phyloP scores from a whole-genome alignment of 2,329 filamentous ascomycete genomes.

The Zasmidium angulare region DNA sequence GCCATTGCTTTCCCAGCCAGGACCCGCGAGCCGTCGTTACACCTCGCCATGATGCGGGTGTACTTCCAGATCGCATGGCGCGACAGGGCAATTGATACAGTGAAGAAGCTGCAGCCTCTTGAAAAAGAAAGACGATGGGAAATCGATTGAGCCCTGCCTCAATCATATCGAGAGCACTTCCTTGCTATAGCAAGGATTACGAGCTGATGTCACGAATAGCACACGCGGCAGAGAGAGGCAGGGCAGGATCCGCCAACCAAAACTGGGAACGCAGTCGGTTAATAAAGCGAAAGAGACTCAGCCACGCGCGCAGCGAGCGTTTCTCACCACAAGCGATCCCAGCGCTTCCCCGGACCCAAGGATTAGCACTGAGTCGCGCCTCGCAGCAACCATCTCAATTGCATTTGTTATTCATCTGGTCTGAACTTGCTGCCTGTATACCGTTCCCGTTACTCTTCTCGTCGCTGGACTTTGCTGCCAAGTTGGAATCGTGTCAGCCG shows the following conservation, averaged over 20 bases:
- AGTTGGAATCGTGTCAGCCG: slow-evolving; percentile 3
- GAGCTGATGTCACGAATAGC: neutral
- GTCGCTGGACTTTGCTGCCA: neutral
- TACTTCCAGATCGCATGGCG: neutral
- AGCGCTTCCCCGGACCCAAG: neutral
- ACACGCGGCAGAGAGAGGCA: neutral
- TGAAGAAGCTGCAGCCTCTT: neutral
- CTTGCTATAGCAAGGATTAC: neutral
- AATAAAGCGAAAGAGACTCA: neutral
- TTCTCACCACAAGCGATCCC: neutral
- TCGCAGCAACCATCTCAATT: neutral
- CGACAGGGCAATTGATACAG: no score
- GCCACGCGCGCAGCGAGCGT: neutral
- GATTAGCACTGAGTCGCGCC: neutral
- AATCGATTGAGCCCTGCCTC: no score
- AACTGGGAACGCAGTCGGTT: neutral
- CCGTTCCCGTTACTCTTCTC: neutral
- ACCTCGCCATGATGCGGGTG: no score
- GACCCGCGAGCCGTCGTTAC: no score
- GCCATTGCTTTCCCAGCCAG: no score
- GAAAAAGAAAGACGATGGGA: neutral
- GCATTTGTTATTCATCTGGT: neutral
- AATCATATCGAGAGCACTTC: neutral
- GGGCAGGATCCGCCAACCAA: neutral
- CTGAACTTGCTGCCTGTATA: neutral